phyloP scores from a whole-genome alignment of 2,329 filamentous ascomycete genomes.

The Neonectria faginata region DNA sequence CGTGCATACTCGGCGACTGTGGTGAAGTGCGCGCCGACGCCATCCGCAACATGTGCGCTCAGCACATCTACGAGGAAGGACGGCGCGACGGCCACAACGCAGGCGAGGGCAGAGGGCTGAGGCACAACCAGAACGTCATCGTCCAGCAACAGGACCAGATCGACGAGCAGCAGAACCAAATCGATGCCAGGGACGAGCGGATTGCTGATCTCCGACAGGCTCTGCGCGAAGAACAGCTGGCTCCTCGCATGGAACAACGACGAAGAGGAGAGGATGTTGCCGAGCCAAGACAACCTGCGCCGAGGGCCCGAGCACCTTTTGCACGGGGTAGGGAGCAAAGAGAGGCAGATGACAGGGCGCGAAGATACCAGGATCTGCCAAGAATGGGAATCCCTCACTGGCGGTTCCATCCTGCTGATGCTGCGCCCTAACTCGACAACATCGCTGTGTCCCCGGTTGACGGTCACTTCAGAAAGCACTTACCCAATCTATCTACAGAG shows the following conservation, averaged over 20 bases:
- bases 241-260: too few relatives aligned
- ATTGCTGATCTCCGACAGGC: background rate
- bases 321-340: background rate
- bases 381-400: background rate
- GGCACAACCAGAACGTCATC: background rate
- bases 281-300: background rate
- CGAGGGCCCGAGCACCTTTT: background rate
- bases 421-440: background rate
- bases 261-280: too few relatives aligned
- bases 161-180: background rate
- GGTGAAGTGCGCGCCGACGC: background rate
- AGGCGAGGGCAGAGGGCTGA: background rate
- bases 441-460: background rate
- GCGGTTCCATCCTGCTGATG: too few relatives aligned
- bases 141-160: too few relatives aligned
- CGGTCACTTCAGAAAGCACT: background rate
- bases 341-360: background rate
- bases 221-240: background rate
- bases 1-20: conserved; percentile 19
- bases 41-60: conserved; percentile 10
- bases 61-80: background rate
- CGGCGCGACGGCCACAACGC: background rate
- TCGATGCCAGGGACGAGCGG: background rate
- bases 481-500: too few relatives aligned
- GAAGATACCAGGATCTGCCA: background rate